These are phyloP conservation scores for Oxytropis ochrocephala DNA, from an alignment of 306 rosid species.

Conservation along the genomic window DNA sequence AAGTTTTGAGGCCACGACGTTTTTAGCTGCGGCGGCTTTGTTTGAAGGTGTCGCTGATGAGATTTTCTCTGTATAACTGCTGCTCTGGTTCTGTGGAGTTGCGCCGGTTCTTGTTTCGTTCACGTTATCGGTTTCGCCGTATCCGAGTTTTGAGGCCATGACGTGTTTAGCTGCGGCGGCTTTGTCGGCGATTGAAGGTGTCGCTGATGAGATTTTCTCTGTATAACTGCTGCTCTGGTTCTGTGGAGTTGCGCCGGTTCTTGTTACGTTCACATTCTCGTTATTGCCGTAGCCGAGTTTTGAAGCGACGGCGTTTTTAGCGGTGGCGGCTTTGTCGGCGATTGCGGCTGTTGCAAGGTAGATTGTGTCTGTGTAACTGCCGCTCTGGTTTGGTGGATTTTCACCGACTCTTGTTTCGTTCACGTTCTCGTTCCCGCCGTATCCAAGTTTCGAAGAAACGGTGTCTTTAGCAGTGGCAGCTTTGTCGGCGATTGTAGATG, in stretches of 20 bases:
- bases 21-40: slow-evolving; percentile 28
- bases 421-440: neutral
- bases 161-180: slow-evolving; percentile 33
- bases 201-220: slow-evolving; percentile 16
- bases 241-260: neutral
- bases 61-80: slow-evolving; percentile 11
- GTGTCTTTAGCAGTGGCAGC: slow-evolving; percentile 35
- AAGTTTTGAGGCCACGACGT: slow-evolving; percentile 35
- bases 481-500: slow-evolving; percentile 19
- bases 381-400: slow-evolving; percentile 16
- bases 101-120: too few relatives aligned
- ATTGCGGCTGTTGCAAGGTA: neutral
- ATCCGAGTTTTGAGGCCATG: slow-evolving; percentile 42
- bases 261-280: neutral
- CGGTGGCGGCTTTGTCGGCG: slow-evolving; percentile 22
- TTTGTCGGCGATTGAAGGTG: slow-evolving; percentile 26
- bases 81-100: slow-evolving; percentile 14
- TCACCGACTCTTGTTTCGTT: neutral
- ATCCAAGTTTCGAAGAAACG: slow-evolving; percentile 46
- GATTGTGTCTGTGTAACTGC: slow-evolving; percentile 17
- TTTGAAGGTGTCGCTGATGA: slow-evolving; percentile 26
- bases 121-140: neutral
- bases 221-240: slow-evolving; percentile 10
- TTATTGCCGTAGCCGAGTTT: neutral
- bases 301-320: slow-evolving; percentile 34